These are phyloP conservation scores for Cupressus sempervirens DNA, from an alignment of 75 land plant species.

Conservation along the genomic window DNA sequence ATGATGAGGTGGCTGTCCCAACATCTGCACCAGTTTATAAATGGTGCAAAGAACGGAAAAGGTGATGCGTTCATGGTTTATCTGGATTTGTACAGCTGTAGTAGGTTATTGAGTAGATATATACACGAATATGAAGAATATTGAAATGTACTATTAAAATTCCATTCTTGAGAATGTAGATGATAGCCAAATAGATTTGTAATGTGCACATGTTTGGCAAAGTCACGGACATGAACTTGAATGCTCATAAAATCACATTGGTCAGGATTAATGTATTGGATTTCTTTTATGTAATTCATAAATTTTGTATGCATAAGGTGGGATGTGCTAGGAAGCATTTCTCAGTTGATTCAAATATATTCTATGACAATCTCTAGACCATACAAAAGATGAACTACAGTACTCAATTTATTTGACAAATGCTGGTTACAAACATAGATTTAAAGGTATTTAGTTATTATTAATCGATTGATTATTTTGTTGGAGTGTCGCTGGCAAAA, in stretches of 20 bases:
- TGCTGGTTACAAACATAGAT: no score
- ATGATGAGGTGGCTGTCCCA: conserved; percentile 52
- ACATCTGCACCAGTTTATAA: conserved; percentile 65
- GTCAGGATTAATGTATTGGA: not conserved
- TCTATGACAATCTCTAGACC: not conserved
- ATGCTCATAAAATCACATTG: not conserved
- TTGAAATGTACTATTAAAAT: not conserved
- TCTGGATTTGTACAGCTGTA: not conserved
- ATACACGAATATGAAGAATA: not conserved
- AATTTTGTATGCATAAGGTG: not conserved
- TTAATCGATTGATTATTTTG: no score
- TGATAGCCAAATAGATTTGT: not conserved
- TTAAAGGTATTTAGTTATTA: no score
- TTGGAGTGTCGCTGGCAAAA: no score
- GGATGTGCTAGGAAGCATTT: not conserved
- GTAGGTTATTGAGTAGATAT: not conserved
- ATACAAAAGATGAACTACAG: not conserved
- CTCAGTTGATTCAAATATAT: not conserved
- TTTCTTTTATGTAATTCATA: not conserved
- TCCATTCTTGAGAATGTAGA: not conserved
- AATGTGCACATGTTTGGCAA: not conserved
- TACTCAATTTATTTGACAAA: not conserved
- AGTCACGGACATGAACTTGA: not conserved
- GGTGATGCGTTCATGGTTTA: conserved; percentile 20
- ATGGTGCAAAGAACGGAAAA: conserved; percentile 72